These are phyloP conservation scores for Prunus persica DNA, from an alignment of 306 rosid species.

Conservation along the genomic window Prunus_persica_NCBIv2 NC_034015.1:19869001-19869500, in stretches of 20 bases:
- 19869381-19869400: background rate
- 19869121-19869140: background rate
- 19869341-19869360: background rate
- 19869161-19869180: background rate
- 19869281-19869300: background rate
- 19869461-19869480: constrained; percentile 14
- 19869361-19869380: background rate
- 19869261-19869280: background rate
- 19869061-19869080: too few species aligned
- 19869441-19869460: background rate
- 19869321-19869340: background rate
- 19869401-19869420: background rate
- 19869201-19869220: background rate
- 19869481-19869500: constrained; percentile 71
- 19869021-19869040: too few species aligned
- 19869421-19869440: background rate
- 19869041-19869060: too few species aligned
- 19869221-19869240: background rate
- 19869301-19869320: background rate
- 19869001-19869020: background rate
- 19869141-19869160: background rate
- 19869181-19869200: background rate
- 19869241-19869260: background rate
- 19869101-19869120: background rate
- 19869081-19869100: background rate